Base-by-base conservation (phyloP, 2,329 filamentous ascomycete genomes). In the Pezicula neosporulosa region DNA sequence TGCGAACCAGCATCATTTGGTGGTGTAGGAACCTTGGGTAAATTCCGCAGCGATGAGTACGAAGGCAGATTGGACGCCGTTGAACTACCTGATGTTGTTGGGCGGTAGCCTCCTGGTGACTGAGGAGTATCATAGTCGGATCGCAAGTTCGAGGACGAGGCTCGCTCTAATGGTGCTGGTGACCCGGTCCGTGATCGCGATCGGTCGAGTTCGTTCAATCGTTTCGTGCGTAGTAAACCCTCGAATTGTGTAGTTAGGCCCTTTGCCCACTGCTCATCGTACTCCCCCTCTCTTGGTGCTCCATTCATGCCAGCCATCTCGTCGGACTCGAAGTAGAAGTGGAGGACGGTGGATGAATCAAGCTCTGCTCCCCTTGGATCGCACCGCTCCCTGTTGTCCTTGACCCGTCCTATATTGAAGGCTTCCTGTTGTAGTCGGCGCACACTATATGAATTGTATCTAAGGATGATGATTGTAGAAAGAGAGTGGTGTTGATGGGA, bases 201-300 rank as follows among this genome's bases (percentile, higher is more conserved):
- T 50, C 77, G 75, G 62, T 87, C 84, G 47, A 97, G 78, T 57
- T 92, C 89, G 68, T 90, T 92, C 77, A 96, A 84, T 69, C 91
- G 83, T 75, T 89, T 92, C 52, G 89, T 90, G 68, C 89, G 87
- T 65, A 97, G 78, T 54, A 96, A 76, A 58, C 91, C 87, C 68
- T 96, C 90, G 69, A 97, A 97, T 65, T 90, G 87, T 63, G 87
- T 75, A 47, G 89, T 86, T 63, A 97, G 75, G 53, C 91, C 89
- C 63, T 83, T 80, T 24, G 91, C 90, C 84, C 86, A 89, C 64
- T 81, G 79, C 65, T 91, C 87, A 65, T 86, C 86, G 62, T 82
- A 63, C 10, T 66, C 58, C 5, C 55, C 54, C 33, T 46, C 48
- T 36, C 55, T 49, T 47, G 58, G 60, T 38, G 53, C 50, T 27